Conservation (phyloP, 2,329 filamentous ascomycete genomes). For the Hirsutella minnesotensis region DNA sequence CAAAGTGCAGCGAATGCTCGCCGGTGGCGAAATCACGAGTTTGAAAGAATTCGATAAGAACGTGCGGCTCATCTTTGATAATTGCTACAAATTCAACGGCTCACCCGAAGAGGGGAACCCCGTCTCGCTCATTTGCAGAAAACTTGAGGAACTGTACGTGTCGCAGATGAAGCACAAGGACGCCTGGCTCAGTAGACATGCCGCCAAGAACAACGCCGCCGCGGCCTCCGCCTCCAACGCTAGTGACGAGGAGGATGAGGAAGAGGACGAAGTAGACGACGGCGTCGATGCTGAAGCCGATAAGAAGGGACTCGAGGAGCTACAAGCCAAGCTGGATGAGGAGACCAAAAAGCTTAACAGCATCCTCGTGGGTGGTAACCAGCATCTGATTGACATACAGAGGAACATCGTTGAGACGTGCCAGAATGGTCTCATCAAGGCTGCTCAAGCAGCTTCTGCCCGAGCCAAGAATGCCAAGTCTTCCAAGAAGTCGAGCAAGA, state of each 20-base stretch:
- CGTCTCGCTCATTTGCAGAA: conserved; percentile 59
- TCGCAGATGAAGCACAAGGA: conserved; percentile 66
- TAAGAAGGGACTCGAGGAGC: conserved; percentile 33
- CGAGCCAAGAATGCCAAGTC: conserved; percentile 46
- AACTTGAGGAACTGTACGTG: conserved; percentile 66
- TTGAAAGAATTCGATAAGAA: conserved; percentile 80
- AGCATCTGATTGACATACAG: conserved; percentile 41
- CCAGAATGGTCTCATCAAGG: conserved; percentile 60
- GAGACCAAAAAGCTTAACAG: conserved; percentile 48
- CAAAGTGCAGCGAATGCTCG: conserved; percentile 70
- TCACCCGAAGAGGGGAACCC: conserved; percentile 46
- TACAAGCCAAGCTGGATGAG: conserved; percentile 39
- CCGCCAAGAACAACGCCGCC: conserved; percentile 41
- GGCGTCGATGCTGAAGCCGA: conserved; percentile 29
- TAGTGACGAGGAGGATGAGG: conserved; percentile 62
- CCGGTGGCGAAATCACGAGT: conserved; percentile 65
- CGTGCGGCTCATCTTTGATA: conserved; percentile 71
- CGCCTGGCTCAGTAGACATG: conserved; percentile 67
- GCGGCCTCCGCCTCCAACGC: conserved; percentile 51
- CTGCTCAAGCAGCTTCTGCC: conserved; percentile 50
- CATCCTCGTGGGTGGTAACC: conserved; percentile 38
- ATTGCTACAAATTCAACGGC: conserved; percentile 85
- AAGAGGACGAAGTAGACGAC: conserved; percentile 41
- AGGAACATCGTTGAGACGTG: conserved; percentile 52
- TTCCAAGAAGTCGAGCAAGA: conserved; percentile 39